A percentile compares a stretch with the other conserved stretches of the same genome.
phyloP scores from a whole-genome alignment of 176 grass and related monocot species.

The Thinopyrum elongatum region DNA sequence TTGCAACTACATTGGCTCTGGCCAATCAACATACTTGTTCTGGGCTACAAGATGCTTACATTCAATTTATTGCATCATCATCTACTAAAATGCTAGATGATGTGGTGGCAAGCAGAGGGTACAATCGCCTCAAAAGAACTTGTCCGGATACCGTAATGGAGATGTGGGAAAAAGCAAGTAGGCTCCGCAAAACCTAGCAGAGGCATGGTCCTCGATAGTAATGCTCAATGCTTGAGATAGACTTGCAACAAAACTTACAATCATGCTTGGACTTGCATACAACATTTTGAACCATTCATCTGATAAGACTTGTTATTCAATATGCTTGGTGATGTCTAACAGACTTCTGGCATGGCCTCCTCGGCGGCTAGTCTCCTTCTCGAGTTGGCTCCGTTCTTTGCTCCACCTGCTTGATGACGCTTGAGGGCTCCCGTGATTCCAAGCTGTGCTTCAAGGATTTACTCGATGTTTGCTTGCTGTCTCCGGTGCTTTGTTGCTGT shows the following conservation, averaged over 20 bases:
- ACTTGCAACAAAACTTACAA: slow-evolving; percentile 32
- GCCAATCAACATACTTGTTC: not conserved
- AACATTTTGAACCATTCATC: not conserved
- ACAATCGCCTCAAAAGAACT: not conserved
- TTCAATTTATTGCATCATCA: not conserved
- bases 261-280: slow-evolving; percentile 14
- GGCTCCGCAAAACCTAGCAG: slow-evolving; percentile 3
- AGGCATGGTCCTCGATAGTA: slow-evolving; percentile 54
- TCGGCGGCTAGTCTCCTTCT: too few species aligned
- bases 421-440: too few species aligned
- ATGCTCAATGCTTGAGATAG: slow-evolving; percentile 50
- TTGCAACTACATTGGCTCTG: not conserved
- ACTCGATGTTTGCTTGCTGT: too few species aligned
- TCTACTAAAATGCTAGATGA: not conserved
- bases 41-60: not conserved
- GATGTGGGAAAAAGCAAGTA: not conserved
- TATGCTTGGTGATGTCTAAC: not conserved
- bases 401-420: too few species aligned
- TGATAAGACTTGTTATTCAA: not conserved
- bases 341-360: not conserved
- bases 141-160: not conserved
- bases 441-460: too few species aligned
- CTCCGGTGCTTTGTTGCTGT: too few species aligned
- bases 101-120: not conserved
- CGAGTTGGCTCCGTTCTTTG: too few species aligned